Base-by-base conservation (phyloP, 495 filamentous ascomycete species). In the Elasticomyces elasticus region DNA sequence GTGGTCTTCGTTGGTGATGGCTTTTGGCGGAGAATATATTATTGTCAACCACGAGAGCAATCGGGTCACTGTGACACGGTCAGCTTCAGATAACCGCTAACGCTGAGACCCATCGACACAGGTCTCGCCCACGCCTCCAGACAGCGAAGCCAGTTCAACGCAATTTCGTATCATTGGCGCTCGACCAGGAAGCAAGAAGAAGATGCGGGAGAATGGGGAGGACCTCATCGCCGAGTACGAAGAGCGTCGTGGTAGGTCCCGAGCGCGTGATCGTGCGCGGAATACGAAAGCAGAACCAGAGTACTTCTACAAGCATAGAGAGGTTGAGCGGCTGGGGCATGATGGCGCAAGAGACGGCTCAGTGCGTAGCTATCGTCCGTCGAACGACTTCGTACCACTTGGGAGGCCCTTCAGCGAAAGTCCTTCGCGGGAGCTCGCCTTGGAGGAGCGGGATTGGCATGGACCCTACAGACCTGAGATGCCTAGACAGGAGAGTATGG, bases 231-330 rank as follows among this genome's bases (percentile, higher is more conserved):
- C 40, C 2, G 58, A 56, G 49, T 48, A 35, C 30, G 54, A 60
- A 52, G 52, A 60, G 57, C 58, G 49, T 27, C 53, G 58, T 51
- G 58, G 58, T 56, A 61, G 58, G 38, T 24, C 57, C 37, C 54
- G 37, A 20, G 23, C 26, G 9, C 28, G 31, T 19, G 20, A 26
- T 23, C 12, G 37, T 24, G 19, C 13, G 19, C 2, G 47, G 42
- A 20, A 19, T 40, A 26, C 12, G 1, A 42, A 28, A 17, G 15
- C 17, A 30, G 51, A 20, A 31, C 30, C 4, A 2, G 42, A 49
- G 20, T 25, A 26, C 9, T 41, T n/a, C 37, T 28, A 42, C 49
- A 20, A 49, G 27, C 26, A 24, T 2, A 26, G 49, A 17, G n/a
- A 49, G 31, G 23, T 27, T 25, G 17, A 27, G 10, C 28, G 37